Evolutionary conservation across 129 eudicot genomes (phyloP).

Genomic region (Tagetes patula): DNA sequence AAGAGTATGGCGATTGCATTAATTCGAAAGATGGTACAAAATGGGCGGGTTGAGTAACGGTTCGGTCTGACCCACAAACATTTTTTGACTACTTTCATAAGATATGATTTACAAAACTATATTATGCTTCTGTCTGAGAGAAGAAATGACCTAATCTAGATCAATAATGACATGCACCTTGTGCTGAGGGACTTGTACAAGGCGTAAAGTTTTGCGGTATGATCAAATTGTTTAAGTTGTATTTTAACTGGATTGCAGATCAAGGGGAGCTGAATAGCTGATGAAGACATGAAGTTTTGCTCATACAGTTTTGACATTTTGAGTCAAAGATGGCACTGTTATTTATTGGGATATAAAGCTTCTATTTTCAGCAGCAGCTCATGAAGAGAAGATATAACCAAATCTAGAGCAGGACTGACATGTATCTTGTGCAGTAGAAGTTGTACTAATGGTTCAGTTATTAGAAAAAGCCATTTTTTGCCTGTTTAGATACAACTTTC

Average conservation of each 20-base stretch:
- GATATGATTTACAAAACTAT: background rate
- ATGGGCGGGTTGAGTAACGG: background rate
- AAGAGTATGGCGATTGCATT: no score
- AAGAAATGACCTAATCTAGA: conserved; percentile 3
- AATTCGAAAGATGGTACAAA: background rate
- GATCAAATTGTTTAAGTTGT: conserved; percentile 6
- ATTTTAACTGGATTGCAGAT: conserved; percentile 28
- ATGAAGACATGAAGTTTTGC: background rate
- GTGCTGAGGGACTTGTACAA: conserved; percentile 1
- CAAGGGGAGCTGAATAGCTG: conserved; percentile 11
- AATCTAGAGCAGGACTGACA: background rate
- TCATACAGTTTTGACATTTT: conserved; percentile 18
- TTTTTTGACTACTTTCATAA: background rate
- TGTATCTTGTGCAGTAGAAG: conserved; percentile 4
- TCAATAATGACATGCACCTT: background rate
- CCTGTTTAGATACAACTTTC: background rate
- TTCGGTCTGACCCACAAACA: background rate
- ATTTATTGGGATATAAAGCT: conserved; percentile 7
- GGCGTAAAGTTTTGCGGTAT: background rate
- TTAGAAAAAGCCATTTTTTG: background rate
- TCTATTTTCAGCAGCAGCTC: background rate
- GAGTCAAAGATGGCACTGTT: background rate
- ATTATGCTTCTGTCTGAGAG: background rate
- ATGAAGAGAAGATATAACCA: background rate
- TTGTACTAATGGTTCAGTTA: conserved; percentile 4